These are phyloP conservation scores for Leptographium radiaticola DNA, from an alignment of 2,329 filamentous ascomycete genomes.

Conservation along the genomic window DNA sequence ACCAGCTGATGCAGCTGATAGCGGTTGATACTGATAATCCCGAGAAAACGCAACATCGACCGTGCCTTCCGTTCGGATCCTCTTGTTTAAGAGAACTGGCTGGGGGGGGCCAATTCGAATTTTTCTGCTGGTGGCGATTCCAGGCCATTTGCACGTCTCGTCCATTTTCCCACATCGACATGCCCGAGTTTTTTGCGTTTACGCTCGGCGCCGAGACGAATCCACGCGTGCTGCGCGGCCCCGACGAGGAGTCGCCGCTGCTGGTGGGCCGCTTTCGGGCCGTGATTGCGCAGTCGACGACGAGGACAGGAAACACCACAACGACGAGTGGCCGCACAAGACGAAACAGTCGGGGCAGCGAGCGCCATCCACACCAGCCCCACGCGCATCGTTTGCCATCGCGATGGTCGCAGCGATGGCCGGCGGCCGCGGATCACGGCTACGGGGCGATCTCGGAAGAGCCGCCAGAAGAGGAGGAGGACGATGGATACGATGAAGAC, in stretches of 20 bases:
- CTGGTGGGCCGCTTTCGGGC: constrained; percentile 53
- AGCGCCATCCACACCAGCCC: not conserved
- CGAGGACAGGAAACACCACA: not conserved
- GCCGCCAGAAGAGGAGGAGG: not conserved
- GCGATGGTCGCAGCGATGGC: not conserved
- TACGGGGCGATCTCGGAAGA: not conserved
- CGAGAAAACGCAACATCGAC: not conserved
- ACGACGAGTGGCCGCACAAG: no score
- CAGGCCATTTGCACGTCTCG: no score
- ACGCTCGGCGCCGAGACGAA: constrained; percentile 50
- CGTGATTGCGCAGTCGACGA: constrained; percentile 19
- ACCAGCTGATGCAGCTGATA: not conserved
- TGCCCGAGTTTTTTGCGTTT: constrained; percentile 56
- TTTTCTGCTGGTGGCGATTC: not conserved
- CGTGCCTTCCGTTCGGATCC: not conserved
- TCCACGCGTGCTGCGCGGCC: constrained; percentile 26
- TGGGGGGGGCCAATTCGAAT: not conserved
- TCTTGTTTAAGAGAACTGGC: not conserved
- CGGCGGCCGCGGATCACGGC: not conserved
- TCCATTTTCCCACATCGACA: constrained; percentile 14
- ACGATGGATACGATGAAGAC: constrained; percentile 4
- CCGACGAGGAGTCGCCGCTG: constrained; percentile 38
- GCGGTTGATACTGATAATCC: not conserved
- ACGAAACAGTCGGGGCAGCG: not conserved
- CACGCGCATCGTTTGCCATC: not conserved